Conservation (phyloP, 768 basidiomycete genomes). For the Phaffia tasmanica region DNA sequence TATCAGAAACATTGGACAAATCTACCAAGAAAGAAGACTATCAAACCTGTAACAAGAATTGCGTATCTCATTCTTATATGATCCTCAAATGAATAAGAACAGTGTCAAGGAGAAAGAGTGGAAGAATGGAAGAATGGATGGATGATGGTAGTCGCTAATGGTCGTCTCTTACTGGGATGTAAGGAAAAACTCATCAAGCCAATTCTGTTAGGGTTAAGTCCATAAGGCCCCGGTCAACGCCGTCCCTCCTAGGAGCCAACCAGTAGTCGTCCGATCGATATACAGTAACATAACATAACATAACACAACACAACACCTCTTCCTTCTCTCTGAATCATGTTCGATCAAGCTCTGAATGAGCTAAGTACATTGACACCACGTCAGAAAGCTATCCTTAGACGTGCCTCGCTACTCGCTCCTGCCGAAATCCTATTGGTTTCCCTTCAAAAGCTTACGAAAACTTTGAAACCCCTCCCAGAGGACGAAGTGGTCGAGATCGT, state of each 20-base stretch:
- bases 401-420: constrained; percentile 10
- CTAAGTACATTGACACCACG: background rate
- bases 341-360: constrained; percentile 4
- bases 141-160: background rate
- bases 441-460: background rate
- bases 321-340: background rate
- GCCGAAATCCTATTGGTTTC: constrained; percentile 21
- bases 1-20: background rate
- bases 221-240: background rate
- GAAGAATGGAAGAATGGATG: background rate
- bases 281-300: background rate
- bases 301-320: background rate
- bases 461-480: constrained; percentile 1
- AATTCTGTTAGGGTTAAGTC: background rate
- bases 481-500: constrained; percentile 8
- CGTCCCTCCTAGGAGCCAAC: background rate
- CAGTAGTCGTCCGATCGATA: background rate
- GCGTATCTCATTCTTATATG: constrained; percentile 36
- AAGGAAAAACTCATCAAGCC: background rate
- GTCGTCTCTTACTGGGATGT: background rate
- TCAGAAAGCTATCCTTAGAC: constrained; percentile 14
- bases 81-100: background rate
- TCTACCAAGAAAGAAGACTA: background rate
- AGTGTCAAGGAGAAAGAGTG: background rate
- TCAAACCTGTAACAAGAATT: constrained; percentile 36